Evolutionary conservation across 192 early-diverging fungal species (phyloP).

Genomic region (Coemansia sp.): DNA sequence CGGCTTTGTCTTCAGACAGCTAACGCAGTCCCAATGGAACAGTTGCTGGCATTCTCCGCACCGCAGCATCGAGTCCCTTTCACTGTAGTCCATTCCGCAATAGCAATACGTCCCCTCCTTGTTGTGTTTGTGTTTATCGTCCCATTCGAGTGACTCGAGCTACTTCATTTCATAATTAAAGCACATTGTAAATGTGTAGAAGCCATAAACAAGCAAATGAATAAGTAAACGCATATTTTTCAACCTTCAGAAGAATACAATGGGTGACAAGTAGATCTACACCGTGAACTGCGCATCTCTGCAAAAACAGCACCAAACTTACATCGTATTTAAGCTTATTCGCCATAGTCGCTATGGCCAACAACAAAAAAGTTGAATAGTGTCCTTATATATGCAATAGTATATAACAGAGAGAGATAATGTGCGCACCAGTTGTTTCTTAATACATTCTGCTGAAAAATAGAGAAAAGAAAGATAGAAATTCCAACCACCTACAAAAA

Average conservation of each 20-base stretch:
- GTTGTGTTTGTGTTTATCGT: conserved; percentile 59
- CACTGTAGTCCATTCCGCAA: conserved; percentile 65
- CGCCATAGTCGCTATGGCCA: conserved; percentile 13
- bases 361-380: not conserved
- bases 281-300: not conserved
- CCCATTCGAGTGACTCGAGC: conserved; percentile 57
- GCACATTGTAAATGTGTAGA: not conserved
- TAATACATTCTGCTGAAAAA: not conserved
- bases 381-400: not conserved
- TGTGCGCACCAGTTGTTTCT: not conserved
- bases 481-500: not conserved
- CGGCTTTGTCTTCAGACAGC: conserved; percentile 58
- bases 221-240: not conserved
- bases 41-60: conserved; percentile 68
- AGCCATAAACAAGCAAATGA: not conserved
- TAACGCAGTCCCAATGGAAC: conserved; percentile 75
- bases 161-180: conserved; percentile 6
- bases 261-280: no score
- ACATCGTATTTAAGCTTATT: conserved; percentile 53
- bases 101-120: conserved; percentile 77
- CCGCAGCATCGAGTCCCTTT: conserved; percentile 65
- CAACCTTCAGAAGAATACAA: no score
- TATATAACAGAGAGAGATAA: not conserved
- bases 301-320: conserved; percentile 4
- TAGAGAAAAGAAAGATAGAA: not conserved